Base-by-base conservation (phyloP, 2,329 filamentous ascomycete genomes). In the Orbilia oligospora region DNA sequence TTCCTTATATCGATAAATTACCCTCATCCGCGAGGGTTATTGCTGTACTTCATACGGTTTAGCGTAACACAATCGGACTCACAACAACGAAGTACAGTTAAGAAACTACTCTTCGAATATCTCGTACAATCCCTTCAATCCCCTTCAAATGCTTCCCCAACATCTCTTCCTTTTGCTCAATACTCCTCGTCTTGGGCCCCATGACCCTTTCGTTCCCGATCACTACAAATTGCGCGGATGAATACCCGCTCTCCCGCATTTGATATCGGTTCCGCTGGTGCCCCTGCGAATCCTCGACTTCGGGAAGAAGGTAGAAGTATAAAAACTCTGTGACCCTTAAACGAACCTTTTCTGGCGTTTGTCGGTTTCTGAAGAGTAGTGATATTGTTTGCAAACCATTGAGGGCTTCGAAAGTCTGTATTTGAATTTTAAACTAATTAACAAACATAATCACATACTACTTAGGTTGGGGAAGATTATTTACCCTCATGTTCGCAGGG, bases 281-380 rank as follows among this genome's bases (percentile, higher is more conserved):
- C 3, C 6, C 27, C 30, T 70, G 53, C 5, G 81, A 46, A 8
- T 73, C 81, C 0, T 70, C 71, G 16, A 89, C 90, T 85, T 99
- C 96, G 64, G 95, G 94, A 91, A 98, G 97, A 81, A 99, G 91
- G 85, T 98, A 99, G 85, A 98, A 98, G 87, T 98, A 98, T 65
- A 99, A 86, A 83, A 98, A 98, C 85, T 98, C 96, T 81, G 97
- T 91, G n/a, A 97, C 90, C 84, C 97, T 96, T 83, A 97, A 89
- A 86, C 97, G 97, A 81, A 98, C 94, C 82, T 95, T 93, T 79
- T 93, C 90, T 24, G 90, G 90, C 2, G 95, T 97, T 81, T 91
- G 90, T 78, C 93, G 91, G 80, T 92, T 92, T 85, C 97, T 97
- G 89, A 98, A 97, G 63, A 98, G 88, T 9, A 92, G 95, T 1